Evolutionary conservation across 1,139 yeast species (phyloP).

Genomic region (Zhuliangozyma parablackwelliae): DNA sequence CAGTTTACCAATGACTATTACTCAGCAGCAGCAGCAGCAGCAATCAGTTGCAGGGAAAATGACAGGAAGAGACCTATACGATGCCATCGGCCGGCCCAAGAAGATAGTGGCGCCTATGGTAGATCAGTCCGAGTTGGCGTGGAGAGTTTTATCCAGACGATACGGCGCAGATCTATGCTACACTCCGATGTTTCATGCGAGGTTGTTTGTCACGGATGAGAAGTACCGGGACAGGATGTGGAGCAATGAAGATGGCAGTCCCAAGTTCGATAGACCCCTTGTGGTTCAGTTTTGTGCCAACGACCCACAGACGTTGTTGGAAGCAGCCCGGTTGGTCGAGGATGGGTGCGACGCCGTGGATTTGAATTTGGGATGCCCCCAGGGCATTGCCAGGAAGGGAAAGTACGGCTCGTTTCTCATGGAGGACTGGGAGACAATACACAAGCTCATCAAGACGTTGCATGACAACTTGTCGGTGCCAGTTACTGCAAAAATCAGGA

Average conservation of each 20-base stretch:
- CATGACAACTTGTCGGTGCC: slow-evolving; percentile 77
- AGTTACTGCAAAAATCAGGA: slow-evolving; percentile 93
- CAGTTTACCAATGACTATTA: too few relatives aligned
- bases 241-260: slow-evolving; percentile 67
- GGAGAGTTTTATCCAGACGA: slow-evolving; percentile 82
- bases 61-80: slow-evolving; percentile 65
- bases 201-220: slow-evolving; percentile 78
- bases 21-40: too few relatives aligned
- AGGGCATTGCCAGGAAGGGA: slow-evolving; percentile 93
- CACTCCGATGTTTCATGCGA: slow-evolving; percentile 96
- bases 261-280: slow-evolving; percentile 66
- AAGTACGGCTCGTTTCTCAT: slow-evolving; percentile 91
- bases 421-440: slow-evolving; percentile 94
- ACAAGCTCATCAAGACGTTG: slow-evolving; percentile 62
- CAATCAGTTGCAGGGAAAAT: slow-evolving; percentile 9
- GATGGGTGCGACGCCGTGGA: slow-evolving; percentile 94
- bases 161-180: slow-evolving; percentile 94
- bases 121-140: slow-evolving; percentile 92
- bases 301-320: slow-evolving; percentile 77
- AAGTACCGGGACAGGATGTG: slow-evolving; percentile 79
- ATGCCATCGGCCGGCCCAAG: slow-evolving; percentile 67
- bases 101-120: slow-evolving; percentile 98
- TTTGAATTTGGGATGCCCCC: slow-evolving; percentile 94
- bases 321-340: slow-evolving; percentile 77
- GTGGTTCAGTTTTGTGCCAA: slow-evolving; percentile 96